Evolutionary conservation across 2,329 filamentous ascomycete genomes (phyloP), one percentile per base, ranked within the genome.

Genomic region (Aspergillus sp.): DNA sequence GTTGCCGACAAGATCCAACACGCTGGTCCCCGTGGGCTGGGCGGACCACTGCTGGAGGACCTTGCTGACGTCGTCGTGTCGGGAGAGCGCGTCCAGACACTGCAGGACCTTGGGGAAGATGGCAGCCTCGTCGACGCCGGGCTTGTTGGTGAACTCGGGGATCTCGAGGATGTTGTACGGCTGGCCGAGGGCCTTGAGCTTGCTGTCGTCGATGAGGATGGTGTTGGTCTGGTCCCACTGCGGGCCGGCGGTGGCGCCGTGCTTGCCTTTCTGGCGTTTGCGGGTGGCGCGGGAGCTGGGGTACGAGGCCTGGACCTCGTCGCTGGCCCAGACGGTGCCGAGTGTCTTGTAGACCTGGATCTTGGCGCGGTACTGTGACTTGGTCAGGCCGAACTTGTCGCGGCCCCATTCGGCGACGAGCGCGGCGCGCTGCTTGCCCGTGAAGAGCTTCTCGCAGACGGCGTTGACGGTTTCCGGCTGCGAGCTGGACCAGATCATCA

Each of bases 401-500:
- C 94, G 85, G 5, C 79, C 87, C 91, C 92, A 97, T 50, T 87
- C 74, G 16, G 86, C 88, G 25, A 89, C 78, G 16, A 95, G 78
- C 20, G 77, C 71, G 0, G 71, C 52, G 29, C 76, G 76, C 60
- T 88, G 79, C 1, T 78, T 66, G 0, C 73, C 69, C 0, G 78
- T 75, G 53, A 96, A 79, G 0, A 96, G 79, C 23, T 67, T 62
- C 45, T 82, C 75, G 2, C 76, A 72, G 56, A 89, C 83, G 32
- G 73, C 74, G 7, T 71, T 59, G 13, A 96, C 90, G 58, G 94
- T 97, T 1, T 81, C 71, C 0, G 86, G 86, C 17, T 80, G 82
- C 0, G 93, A 91, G 5, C 90, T 96, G 1, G 93, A 96, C 91
- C 93, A 99, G 53, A 97, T 83, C 74, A 91, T 90, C 25, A 96